phyloP scores from a whole-genome alignment of 2,329 filamentous ascomycete genomes.

The Alternaria panax region DNA sequence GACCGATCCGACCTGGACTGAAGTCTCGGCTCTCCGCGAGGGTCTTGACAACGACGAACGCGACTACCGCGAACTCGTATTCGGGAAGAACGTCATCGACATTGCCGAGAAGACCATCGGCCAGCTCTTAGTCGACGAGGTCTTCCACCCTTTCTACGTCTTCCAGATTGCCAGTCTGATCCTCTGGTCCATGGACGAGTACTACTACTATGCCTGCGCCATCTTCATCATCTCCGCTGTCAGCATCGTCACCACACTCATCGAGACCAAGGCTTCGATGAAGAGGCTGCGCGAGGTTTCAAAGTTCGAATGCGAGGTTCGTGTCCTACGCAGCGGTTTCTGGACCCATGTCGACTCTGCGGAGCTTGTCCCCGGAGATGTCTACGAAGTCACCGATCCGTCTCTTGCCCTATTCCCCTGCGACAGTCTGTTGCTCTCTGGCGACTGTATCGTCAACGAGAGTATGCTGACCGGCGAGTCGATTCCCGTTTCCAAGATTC shows the following conservation, averaged over 20 bases:
- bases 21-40: conserved; percentile 74
- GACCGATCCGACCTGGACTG: conserved; percentile 91
- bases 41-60: conserved; percentile 92
- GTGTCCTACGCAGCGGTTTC: conserved; percentile 92
- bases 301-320: conserved; percentile 91
- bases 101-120: conserved; percentile 87
- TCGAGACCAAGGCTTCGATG: conserved; percentile 95
- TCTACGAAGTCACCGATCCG: conserved; percentile 96
- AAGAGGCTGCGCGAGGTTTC: conserved; percentile 88
- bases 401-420: conserved; percentile 86
- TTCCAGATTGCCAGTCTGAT: conserved; percentile 95
- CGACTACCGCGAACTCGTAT: conserved; percentile 80
- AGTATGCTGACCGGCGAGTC: conserved; percentile 99
- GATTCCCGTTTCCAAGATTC: conserved; percentile 92
- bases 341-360: conserved; percentile 88
- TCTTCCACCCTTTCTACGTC: conserved; percentile 97
- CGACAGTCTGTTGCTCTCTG: conserved; percentile 88
- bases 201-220: conserved; percentile 96
- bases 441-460: conserved; percentile 98
- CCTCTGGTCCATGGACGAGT: conserved; percentile 93
- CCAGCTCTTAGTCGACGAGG: conserved; percentile 90
- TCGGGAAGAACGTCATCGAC: conserved; percentile 89
- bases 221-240: conserved; percentile 95
- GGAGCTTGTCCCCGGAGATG: conserved; percentile 91
- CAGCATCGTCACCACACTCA: conserved; percentile 86